Conservation (phyloP, 441 rosid species). For the Erodium trifolium region DNA sequence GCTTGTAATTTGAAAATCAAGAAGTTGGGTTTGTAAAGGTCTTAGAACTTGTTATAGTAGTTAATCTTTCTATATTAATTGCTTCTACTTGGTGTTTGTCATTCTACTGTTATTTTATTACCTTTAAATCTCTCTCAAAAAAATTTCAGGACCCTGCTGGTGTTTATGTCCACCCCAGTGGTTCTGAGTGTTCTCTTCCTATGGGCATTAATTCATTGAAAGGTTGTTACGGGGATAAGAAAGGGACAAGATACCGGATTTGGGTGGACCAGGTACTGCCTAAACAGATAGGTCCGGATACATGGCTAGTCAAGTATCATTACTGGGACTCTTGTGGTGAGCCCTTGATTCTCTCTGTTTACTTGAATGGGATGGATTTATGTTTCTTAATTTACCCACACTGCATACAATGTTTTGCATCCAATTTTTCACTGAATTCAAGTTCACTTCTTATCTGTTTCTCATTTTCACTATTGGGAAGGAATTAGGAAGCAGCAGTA, state of each 20-base stretch:
- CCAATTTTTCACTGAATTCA: neutral
- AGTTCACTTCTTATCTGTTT: neutral
- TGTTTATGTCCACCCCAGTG: slow-evolving; percentile 58
- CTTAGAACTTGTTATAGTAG: neutral
- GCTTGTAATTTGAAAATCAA: neutral
- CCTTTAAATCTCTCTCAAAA: neutral
- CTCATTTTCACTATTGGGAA: neutral
- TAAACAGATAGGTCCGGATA: slow-evolving; percentile 41
- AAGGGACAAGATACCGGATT: slow-evolving; percentile 55
- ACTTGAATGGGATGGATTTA: neutral
- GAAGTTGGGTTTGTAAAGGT: neutral
- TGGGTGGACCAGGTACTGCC: slow-evolving; percentile 73
- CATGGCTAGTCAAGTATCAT: slow-evolving; percentile 49
- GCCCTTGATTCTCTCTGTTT: slow-evolving; percentile 8
- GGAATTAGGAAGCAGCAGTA: neutral
- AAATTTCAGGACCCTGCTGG: slow-evolving; percentile 49
- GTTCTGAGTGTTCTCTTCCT: slow-evolving; percentile 46
- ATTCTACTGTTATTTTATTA: neutral
- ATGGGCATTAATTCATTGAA: slow-evolving; percentile 41
- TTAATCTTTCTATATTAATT: neutral
- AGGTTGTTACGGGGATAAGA: slow-evolving; percentile 58
- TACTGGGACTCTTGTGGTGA: slow-evolving; percentile 55
- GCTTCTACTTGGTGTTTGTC: neutral
- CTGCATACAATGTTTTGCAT: neutral
- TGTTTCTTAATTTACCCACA: neutral